Conservation (phyloP, 768 basidiomycete genomes). For the Coprinopsis strossmayeri region DNA sequence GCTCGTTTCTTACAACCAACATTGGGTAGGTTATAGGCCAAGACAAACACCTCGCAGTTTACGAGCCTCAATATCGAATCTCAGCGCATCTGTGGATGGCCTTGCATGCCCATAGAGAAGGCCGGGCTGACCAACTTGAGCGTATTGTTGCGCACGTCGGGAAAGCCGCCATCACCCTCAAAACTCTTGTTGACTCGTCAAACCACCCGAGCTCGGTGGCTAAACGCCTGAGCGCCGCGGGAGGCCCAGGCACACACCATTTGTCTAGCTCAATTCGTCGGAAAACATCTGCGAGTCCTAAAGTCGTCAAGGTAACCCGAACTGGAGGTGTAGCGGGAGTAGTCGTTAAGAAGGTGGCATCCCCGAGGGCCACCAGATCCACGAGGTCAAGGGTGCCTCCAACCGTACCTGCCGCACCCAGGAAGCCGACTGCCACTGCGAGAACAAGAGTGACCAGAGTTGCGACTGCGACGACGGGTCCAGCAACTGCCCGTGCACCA, state of each 20-base stretch:
- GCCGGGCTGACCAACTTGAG: conserved; percentile 34
- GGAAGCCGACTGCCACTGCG: conserved; percentile 17
- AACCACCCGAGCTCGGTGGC: not conserved
- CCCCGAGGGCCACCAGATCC: conserved; percentile 16
- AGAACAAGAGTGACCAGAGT: not conserved
- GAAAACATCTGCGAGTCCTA: conserved; percentile 14
- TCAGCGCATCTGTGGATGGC: conserved; percentile 62
- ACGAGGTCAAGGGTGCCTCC: conserved; percentile 13
- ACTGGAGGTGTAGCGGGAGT: conserved; percentile 2
- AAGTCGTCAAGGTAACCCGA: conserved; percentile 15
- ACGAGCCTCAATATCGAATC: conserved; percentile 42
- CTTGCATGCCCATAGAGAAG: conserved; percentile 59
- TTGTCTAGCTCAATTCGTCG: not conserved
- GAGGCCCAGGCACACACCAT: conserved; percentile 8
- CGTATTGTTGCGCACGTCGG: conserved; percentile 47
- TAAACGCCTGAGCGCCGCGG: not conserved
- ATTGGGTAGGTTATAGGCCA: conserved; percentile 26
- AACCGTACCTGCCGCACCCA: conserved; percentile 19
- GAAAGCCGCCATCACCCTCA: conserved; percentile 45
- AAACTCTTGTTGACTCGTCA: conserved; percentile 21
- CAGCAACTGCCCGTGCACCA: conserved; percentile 13
- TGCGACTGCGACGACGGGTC: conserved; percentile 20
- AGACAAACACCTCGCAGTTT: conserved; percentile 27
- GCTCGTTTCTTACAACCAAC: not conserved
- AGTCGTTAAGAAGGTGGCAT: conserved; percentile 13